Percentiles rank a stretch among this genome's conserved stretches.
These are phyloP conservation scores for Diaporthe citriasiana DNA, from an alignment of 2,329 filamentous ascomycete species.

Conservation along the genomic window DNA sequence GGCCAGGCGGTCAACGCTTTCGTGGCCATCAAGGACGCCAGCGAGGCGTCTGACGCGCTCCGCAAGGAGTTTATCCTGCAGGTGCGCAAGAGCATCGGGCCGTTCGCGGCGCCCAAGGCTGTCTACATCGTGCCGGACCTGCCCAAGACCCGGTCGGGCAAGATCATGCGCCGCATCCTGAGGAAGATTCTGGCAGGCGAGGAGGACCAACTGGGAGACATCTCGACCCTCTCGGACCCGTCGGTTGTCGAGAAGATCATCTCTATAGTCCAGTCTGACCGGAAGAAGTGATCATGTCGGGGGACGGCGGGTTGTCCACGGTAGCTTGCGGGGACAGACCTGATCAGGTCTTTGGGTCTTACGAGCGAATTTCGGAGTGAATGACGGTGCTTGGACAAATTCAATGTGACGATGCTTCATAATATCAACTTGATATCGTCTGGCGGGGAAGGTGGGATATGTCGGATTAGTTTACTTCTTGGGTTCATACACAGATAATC, in stretches of 20 bases:
- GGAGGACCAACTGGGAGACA: slow-evolving; percentile 96
- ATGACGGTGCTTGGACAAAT: background rate
- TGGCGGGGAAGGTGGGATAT: background rate
- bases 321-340: background rate
- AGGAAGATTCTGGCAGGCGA: slow-evolving; percentile 97
- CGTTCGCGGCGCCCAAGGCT: slow-evolving; percentile 95
- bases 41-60: slow-evolving; percentile 81
- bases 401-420: background rate
- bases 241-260: slow-evolving; percentile 93
- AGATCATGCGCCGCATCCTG: slow-evolving; percentile 98
- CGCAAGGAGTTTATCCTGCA: slow-evolving; percentile 95
- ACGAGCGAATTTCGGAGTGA: background rate
- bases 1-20: slow-evolving; percentile 98
- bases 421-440: slow-evolving; percentile 15
- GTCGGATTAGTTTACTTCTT: slow-evolving; percentile 1
- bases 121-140: slow-evolving; percentile 93
- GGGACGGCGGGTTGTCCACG: background rate
- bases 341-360: background rate
- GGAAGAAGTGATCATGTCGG: slow-evolving; percentile 61
- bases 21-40: slow-evolving; percentile 89
- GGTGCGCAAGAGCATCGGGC: slow-evolving; percentile 96
- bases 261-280: slow-evolving; percentile 77
- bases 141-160: slow-evolving; percentile 96
- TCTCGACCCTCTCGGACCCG: slow-evolving; percentile 92
- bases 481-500: slow-evolving; percentile 25